Conservation (phyloP, 2,329 filamentous ascomycete genomes). For the Phaeosphaeriaceae sp. region DNA sequence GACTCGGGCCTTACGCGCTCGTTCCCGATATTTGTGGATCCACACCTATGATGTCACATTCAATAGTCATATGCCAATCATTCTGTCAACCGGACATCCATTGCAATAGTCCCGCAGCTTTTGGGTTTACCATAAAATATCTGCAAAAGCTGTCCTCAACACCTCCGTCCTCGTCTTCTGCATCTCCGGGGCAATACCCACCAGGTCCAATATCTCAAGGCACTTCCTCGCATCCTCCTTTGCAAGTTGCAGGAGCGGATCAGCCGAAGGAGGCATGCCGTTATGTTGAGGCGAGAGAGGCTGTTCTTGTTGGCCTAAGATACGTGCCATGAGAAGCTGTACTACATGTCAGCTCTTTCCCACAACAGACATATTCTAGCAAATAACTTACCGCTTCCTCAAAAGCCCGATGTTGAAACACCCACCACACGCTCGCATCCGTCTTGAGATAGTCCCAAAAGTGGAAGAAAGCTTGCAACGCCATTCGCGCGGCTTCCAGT, state of each 20-base stretch:
- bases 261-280: conserved; percentile 35
- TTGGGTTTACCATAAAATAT: conserved; percentile 43
- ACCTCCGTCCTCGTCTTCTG: conserved; percentile 57
- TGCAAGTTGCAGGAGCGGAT: conserved; percentile 46
- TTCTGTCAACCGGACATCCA: too few relatives aligned
- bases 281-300: conserved; percentile 33
- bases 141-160: conserved; percentile 53
- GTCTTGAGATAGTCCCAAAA: conserved; percentile 71
- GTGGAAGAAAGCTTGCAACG: conserved; percentile 76
- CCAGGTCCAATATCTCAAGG: conserved; percentile 55
- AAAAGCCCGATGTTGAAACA: conserved; percentile 81
- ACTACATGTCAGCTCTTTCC: background rate
- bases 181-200: conserved; percentile 55
- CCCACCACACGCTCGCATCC: conserved; percentile 84
- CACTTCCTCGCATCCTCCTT: conserved; percentile 54
- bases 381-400: conserved; percentile 72
- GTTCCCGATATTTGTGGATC: background rate
- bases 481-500: conserved; percentile 77
- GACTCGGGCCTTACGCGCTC: background rate
- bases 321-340: conserved; percentile 50
- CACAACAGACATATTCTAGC: background rate
- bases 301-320: conserved; percentile 46
- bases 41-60: background rate
- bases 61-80: background rate
- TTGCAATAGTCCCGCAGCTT: background rate